phyloP scores from a whole-genome alignment of 1,284 basidiomycete species.

The Cutaneotrichosporon sp. region DNA sequence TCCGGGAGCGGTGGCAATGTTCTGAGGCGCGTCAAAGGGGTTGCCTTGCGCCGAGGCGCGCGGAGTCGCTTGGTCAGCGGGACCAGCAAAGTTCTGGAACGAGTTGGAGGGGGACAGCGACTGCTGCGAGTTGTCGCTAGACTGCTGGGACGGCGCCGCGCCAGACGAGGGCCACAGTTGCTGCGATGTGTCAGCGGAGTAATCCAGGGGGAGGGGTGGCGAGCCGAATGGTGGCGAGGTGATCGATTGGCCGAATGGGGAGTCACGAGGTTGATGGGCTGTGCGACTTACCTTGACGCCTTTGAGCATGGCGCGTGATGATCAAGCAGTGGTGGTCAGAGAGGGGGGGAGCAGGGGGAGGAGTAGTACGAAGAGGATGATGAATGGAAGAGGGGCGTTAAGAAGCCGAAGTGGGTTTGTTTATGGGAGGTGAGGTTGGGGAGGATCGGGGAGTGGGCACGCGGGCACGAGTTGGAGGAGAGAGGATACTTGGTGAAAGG shows the following conservation, averaged over 20 bases:
- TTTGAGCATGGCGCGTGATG: constrained; percentile 38
- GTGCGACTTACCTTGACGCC: constrained; percentile 40
- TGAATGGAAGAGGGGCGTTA: too few species aligned
- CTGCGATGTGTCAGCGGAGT: constrained; percentile 22
- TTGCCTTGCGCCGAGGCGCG: constrained; percentile 57
- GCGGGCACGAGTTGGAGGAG: too few species aligned
- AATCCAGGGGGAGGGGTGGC: neutral
- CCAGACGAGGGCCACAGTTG: constrained; percentile 41
- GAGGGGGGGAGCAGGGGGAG: neutral
- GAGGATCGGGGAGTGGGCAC: neutral
- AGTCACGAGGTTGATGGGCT: neutral
- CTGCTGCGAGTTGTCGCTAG: constrained; percentile 14
- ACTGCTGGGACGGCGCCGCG: constrained; percentile 10
- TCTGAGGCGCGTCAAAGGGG: constrained; percentile 59
- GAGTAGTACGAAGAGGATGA: neutral
- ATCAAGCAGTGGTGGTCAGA: too few species aligned
- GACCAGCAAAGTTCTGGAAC: constrained; percentile 42
- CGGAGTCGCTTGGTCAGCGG: constrained; percentile 67
- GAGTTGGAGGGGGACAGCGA: constrained; percentile 39
- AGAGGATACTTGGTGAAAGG: too few species aligned
- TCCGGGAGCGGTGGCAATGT: constrained; percentile 23
- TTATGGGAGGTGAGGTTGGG: neutral
- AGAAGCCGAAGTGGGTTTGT: too few species aligned
- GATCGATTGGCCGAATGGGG: too few species aligned
- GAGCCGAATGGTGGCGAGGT: too few species aligned